Base-by-base conservation (phyloP, 805 yeast genomes). In the Candida ascalaphidarum region DNA sequence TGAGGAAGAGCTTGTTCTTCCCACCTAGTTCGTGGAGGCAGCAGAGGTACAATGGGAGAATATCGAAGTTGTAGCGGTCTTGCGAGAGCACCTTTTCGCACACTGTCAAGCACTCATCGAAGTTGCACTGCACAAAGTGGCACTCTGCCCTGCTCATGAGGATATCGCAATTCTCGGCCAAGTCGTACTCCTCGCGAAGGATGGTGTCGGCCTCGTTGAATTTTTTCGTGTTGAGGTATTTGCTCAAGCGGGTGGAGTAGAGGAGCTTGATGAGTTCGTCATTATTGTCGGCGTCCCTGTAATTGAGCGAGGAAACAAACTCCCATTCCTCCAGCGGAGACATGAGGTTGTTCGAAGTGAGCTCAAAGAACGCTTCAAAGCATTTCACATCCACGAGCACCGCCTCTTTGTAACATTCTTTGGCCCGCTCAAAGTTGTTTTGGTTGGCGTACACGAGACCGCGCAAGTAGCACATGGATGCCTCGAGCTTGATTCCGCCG, bases 251-350 rank as follows among this genome's bases (percentile, higher is more conserved):
- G 13, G 89, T 72, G 0, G 81, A 74, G 58, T 92, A 89, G 17
- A 89, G 54, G 31, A 81, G 59, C 44, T 69, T 75, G n/a, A 85
- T 74, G 36, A 89, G 61, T 33, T 85, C 96, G 25, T 79, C 78
- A 42, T 84, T 85, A 44, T 79, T 84, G 39, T 77, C 92, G 2
- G 81, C 71, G 29, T 71, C 81, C 24, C 80, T 71, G 48, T 85
- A 84, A 37, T 78, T 73, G 22, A 85, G 55, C 17, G 68, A 50
- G 8, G 68, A 58, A 7, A 86, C 50, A 21, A 92, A 68, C 21
- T 79, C 84, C 92, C 94, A 82, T 54, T 86, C 94, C 45, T 89
- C 96, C 11, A 61, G 53, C 0, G 96, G 95, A 0, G 92, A 71
- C 55, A 89, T 58, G 42, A 85, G 66, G 44, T 78, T 79, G 40